These are phyloP conservation scores for Thelephora aurantiotincta DNA, from an alignment of 768 basidiomycete genomes.

Conservation along the genomic window DNA sequence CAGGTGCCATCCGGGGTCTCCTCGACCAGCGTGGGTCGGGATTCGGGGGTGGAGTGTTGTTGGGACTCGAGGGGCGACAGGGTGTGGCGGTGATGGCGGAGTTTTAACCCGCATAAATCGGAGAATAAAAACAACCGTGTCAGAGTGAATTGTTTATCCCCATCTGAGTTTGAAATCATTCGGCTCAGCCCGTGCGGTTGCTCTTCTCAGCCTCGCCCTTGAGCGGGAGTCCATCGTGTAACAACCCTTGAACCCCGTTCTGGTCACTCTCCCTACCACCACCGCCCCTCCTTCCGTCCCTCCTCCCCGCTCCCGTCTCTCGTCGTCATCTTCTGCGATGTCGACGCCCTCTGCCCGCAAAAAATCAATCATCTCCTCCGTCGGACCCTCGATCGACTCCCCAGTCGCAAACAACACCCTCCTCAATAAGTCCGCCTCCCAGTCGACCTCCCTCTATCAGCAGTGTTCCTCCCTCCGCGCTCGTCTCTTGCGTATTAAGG, in stretches of 20 bases:
- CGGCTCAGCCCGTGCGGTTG: too few species aligned
- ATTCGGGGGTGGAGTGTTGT: slow-evolving; percentile 7
- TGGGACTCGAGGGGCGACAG: slow-evolving; percentile 7
- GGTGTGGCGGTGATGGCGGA: background rate
- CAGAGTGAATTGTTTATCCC: too few species aligned
- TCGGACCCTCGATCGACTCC: slow-evolving; percentile 55
- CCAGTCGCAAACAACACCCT: slow-evolving; percentile 71
- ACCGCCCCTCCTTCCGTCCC: slow-evolving; percentile 3
- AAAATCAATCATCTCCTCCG: slow-evolving; percentile 26
- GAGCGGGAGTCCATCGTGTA: too few species aligned
- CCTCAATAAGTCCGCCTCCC: slow-evolving; percentile 83
- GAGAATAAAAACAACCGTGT: too few species aligned
- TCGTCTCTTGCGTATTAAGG: slow-evolving; percentile 65
- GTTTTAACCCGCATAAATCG: too few species aligned
- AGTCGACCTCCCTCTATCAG: slow-evolving; percentile 82
- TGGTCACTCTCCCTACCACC: slow-evolving; percentile 5
- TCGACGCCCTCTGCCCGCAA: slow-evolving; percentile 38
- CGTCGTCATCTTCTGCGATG: slow-evolving; percentile 19
- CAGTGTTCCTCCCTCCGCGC: slow-evolving; percentile 72
- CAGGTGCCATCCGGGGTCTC: slow-evolving; percentile 71
- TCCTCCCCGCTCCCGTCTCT: slow-evolving; percentile 6
- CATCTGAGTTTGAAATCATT: too few species aligned
- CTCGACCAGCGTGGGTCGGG: too few species aligned
- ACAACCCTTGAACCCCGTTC: too few species aligned
- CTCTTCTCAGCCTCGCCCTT: too few species aligned